A percentile compares a stretch with the other conserved stretches of the same genome.
These are phyloP conservation scores for Rhipidocladum racemiflorum DNA, from an alignment of 176 grass and related monocot genomes.

Conservation along the genomic window DNA sequence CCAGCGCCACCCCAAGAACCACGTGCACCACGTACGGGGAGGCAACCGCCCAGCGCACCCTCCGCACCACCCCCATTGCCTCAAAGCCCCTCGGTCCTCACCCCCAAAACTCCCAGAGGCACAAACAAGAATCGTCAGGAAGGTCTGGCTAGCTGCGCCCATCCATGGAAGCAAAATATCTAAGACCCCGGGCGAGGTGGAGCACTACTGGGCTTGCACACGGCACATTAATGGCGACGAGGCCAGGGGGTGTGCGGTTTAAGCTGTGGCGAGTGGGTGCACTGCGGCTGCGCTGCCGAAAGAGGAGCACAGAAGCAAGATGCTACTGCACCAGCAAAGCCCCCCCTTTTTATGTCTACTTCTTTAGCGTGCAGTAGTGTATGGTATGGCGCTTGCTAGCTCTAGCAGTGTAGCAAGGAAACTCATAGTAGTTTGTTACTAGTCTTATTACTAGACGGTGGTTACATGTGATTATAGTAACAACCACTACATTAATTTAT, in stretches of 20 bases:
- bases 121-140: constrained; percentile 20
- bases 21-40: neutral
- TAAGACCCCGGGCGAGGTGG: constrained; percentile 3
- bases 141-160: constrained; percentile 18
- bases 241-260: neutral
- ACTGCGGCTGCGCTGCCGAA: constrained; percentile 15
- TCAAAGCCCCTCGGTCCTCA: neutral
- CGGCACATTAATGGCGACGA: constrained; percentile 34
- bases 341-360: neutral
- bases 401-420: no score
- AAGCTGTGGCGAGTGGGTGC: constrained; percentile 15
- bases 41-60: neutral
- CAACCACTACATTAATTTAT: no score
- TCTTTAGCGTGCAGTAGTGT: no score
- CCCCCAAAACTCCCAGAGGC: neutral
- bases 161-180: constrained; percentile 18
- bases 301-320: neutral
- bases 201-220: constrained; percentile 1
- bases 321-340: neutral
- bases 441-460: no score
- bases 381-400: no score
- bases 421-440: no score
- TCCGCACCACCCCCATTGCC: constrained; percentile 29
- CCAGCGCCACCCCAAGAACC: constrained; percentile 34
- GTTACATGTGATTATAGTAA: no score